Base-by-base conservation (phyloP, 1,139 yeast species). In the Suhomyces anneliseae region DNA sequence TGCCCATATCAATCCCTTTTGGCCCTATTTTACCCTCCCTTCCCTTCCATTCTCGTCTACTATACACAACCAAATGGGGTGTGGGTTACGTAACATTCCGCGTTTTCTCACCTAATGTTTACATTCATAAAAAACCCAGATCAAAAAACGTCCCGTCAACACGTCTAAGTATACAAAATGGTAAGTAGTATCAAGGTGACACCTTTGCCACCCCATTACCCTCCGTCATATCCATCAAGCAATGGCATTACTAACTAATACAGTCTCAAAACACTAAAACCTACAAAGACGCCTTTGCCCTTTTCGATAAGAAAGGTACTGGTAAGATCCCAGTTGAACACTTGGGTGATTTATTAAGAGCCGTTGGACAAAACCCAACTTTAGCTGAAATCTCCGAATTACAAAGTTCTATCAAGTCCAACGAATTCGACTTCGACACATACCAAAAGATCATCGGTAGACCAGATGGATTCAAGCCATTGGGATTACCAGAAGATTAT, bases 281-380 rank as follows among this genome's bases (percentile, higher is more conserved):
- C 42, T 89, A 90, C 74, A 90, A 89, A 71, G 99, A 93, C 78
- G 97, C 97, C 27, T 95, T 95, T 70, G 95, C 98, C 32, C 83
- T 95, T 47, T 95, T 93, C 66, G 99, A 95, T 74, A 92, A 92
- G 72, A 89, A 90, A 62, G 99, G 97, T 38, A 89, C 95, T 39
- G 99, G 99, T 14, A 81, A 85, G 66, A 93, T 95, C 51, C 85
- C 97, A n/a, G 79, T 82, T 52, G 90, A 86, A 57, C 86, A 89
- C 51, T 79, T 95, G 49, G 99, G 98, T 37, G 99, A 95, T 64
- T 81, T 95, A 59, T 80, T 95, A 52, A 81, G 99, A 68, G 97
- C 99, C 4, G 93, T 93, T 51, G 99, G 99, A 33, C 98, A 93
- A 74, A 95, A 95, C 74, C 99, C 99, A 53, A 92, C 99, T 9